phyloP scores from a whole-genome alignment of 202 grass and related monocot genomes.

The Alloteropsis angusta region DNA sequence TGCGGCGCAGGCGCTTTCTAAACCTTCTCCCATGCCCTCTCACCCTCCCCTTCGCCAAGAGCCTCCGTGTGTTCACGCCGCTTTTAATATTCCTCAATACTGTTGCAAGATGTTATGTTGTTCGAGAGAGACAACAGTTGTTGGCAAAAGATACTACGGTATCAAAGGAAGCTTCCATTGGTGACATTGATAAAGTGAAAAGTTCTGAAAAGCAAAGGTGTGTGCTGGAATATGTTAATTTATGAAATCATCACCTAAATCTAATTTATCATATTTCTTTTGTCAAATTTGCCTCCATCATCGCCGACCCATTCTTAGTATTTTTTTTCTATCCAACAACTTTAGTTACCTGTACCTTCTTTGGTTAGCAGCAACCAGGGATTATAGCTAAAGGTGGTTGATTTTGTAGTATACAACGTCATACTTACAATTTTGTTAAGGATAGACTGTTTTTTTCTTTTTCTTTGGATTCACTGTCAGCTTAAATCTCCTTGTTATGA shows the following conservation, averaged over 20 bases:
- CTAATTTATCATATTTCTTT: neutral
- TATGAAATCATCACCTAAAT: conserved; percentile 5
- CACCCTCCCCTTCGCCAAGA: no score
- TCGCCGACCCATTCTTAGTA: neutral
- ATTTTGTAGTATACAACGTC: neutral
- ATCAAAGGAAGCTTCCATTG: conserved; percentile 21
- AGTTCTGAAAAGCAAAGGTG: conserved; percentile 91
- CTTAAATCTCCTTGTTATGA: conserved; percentile 3
- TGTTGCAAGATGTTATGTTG: conserved; percentile 19
- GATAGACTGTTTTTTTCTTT: neutral
- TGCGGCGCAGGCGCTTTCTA: no score
- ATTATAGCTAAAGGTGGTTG: neutral
- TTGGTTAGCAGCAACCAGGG: neutral
- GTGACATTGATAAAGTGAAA: conserved; percentile 25
- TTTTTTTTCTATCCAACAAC: neutral
- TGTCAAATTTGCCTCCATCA: neutral
- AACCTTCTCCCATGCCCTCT: no score
- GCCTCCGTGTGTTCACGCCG: neutral
- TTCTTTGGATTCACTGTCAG: neutral
- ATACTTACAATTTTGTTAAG: neutral
- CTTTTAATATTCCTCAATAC: neutral
- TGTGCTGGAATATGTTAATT: conserved; percentile 7
- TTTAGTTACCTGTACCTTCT: neutral
- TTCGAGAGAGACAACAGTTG: conserved; percentile 28
- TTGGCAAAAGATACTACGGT: conserved; percentile 4